A percentile compares a stretch with the other conserved stretches of the same genome.
These are phyloP conservation scores for Chrysoporthe puriensis DNA, from an alignment of 2,329 filamentous ascomycete species.

Conservation along the genomic window DNA sequence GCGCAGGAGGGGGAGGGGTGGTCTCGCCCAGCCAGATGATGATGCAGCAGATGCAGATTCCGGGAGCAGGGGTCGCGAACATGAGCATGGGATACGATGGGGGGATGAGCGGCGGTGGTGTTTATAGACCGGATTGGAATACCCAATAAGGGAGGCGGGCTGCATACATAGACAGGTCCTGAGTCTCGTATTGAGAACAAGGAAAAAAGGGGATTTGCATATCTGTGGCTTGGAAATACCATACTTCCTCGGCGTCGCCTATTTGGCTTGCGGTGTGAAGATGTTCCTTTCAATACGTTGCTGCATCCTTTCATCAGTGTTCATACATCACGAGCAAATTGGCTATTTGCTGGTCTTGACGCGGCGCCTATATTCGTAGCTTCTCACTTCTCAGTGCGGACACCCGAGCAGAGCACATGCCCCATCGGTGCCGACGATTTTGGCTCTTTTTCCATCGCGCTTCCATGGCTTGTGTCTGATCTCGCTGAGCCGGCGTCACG, in stretches of 20 bases:
- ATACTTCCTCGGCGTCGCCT: too few relatives aligned
- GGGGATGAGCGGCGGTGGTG: neutral
- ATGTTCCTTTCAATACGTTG: neutral
- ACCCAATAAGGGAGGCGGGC: slow-evolving; percentile 4
- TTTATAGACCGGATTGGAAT: slow-evolving; percentile 13
- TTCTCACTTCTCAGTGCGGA: slow-evolving; percentile 6
- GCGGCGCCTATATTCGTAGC: slow-evolving; percentile 15
- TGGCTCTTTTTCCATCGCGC: neutral
- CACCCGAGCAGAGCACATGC: neutral
- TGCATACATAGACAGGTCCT: neutral
- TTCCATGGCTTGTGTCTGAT: neutral
- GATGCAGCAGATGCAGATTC: slow-evolving; percentile 10
- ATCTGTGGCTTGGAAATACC: neutral
- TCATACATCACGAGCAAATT: neutral
- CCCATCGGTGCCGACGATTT: neutral
- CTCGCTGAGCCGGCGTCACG: neutral
- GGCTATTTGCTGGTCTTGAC: slow-evolving; percentile 8
- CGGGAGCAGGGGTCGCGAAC: neutral
- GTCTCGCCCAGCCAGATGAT: slow-evolving; percentile 17
- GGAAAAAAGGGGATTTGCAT: neutral
- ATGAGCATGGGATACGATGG: neutral
- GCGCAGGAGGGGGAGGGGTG: neutral
- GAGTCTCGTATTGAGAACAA: neutral
- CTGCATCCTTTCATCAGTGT: neutral
- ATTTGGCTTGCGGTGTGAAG: neutral